Evolutionary conservation across 352 stramenopile genomes (phyloP).

Genomic region (Pythium phragmiticola): DNA sequence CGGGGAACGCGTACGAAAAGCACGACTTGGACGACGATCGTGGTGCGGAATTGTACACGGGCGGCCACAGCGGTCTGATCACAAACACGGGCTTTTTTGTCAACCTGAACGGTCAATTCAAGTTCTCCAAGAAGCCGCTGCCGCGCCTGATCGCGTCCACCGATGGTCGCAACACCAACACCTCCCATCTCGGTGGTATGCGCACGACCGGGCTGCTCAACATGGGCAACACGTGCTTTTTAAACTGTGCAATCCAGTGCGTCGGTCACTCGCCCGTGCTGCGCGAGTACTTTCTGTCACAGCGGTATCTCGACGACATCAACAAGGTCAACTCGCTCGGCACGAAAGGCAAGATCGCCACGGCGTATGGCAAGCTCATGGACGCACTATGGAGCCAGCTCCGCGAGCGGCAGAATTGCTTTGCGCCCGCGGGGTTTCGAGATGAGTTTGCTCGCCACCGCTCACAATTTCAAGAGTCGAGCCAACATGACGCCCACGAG

Average conservation of each 20-base stretch:
- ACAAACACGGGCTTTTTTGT: slow-evolving; percentile 26
- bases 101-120: slow-evolving; percentile 34
- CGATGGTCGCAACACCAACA: neutral
- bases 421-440: slow-evolving; percentile 53
- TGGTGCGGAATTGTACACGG: slow-evolving; percentile 17
- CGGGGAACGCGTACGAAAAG: slow-evolving; percentile 14
- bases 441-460: slow-evolving; percentile 68
- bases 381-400: slow-evolving; percentile 56
- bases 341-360: slow-evolving; percentile 88
- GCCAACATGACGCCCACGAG: slow-evolving; percentile 96
- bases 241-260: slow-evolving; percentile 91
- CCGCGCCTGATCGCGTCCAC: slow-evolving; percentile 31
- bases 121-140: slow-evolving; percentile 27
- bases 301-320: slow-evolving; percentile 89
- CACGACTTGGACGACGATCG: slow-evolving; percentile 8
- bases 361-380: slow-evolving; percentile 85
- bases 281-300: slow-evolving; percentile 93
- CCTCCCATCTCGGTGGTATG: slow-evolving; percentile 28
- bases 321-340: slow-evolving; percentile 95
- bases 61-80: slow-evolving; percentile 16
- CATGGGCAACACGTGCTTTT: slow-evolving; percentile 88
- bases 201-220: slow-evolving; percentile 72
- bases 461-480: slow-evolving; percentile 69
- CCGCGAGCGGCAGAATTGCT: slow-evolving; percentile 39
- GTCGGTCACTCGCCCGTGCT: slow-evolving; percentile 94